Percentiles rank a stretch among this genome's conserved stretches.
These are phyloP conservation scores for Pleurotus eryngii DNA, from an alignment of 768 basidiomycete species.

Conservation along the genomic window DNA sequence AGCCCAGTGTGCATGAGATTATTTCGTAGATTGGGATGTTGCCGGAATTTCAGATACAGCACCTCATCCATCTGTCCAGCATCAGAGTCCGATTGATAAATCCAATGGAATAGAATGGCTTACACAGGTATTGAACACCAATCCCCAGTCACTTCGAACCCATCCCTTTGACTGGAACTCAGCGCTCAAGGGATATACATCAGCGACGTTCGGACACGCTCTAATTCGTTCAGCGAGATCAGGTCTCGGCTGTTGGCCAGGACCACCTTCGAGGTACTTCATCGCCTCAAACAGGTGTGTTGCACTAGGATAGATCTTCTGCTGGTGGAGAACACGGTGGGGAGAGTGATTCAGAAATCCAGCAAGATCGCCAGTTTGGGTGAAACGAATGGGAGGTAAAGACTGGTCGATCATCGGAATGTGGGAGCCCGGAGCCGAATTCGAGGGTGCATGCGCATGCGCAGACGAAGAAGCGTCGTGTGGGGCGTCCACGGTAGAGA, in stretches of 20 bases:
- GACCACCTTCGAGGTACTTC: slow-evolving; percentile 48
- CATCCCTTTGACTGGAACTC: slow-evolving; percentile 23
- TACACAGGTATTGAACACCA: slow-evolving; percentile 29
- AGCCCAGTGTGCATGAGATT: slow-evolving; percentile 53
- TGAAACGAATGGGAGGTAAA: slow-evolving; percentile 36
- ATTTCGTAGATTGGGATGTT: slow-evolving; percentile 57
- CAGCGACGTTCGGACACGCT: slow-evolving; percentile 25
- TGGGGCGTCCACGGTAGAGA: background rate
- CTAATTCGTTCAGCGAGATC: slow-evolving; percentile 59
- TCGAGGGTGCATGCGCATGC: background rate
- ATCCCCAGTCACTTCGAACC: slow-evolving; percentile 57
- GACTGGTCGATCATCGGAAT: background rate
- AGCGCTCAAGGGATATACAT: slow-evolving; percentile 34
- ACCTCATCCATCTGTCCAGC: slow-evolving; percentile 63
- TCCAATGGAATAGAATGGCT: background rate
- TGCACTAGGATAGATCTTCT: slow-evolving; percentile 61
- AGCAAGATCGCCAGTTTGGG: slow-evolving; percentile 33
- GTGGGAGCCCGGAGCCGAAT: background rate
- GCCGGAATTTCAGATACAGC: slow-evolving; percentile 63
- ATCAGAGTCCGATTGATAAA: background rate
- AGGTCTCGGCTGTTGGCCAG: slow-evolving; percentile 27
- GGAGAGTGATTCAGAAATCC: slow-evolving; percentile 67
- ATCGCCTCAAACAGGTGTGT: slow-evolving; percentile 75
- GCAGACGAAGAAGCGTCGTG: background rate
- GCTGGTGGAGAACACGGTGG: slow-evolving; percentile 54